Evolutionary conservation across 441 rosid genomes (phyloP), one percentile per base, ranked within the genome.

Genomic region (Pelargonium hybrid): DNA sequence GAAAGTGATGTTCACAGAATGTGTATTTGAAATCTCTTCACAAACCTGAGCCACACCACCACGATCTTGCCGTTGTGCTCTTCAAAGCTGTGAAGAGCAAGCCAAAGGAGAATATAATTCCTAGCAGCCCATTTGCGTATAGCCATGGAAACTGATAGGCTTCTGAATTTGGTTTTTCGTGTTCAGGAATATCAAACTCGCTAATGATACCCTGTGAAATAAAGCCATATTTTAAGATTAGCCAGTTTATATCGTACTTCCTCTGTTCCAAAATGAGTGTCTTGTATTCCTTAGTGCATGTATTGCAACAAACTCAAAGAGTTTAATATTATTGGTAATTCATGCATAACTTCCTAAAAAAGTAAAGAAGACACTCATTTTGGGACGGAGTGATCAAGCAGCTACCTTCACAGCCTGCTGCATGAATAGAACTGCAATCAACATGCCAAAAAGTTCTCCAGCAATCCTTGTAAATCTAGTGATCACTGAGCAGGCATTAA

Each of bases 381-480:
- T 37, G 43, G 10, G 43, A 37, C 43, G 43, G 43, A 37, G 7
- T 7, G 63, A 56, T 56, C 63, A 56, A 56, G 26, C 63, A 56
- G 26, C 63, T 83, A 93, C 96, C 92, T 82, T 89, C 73, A 88
- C 50, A 81, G 98, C 96, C 81, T 91, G 87, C 76, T 93, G 96
- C 73, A 91, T 77, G 83, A 93, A 93, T 75, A 91, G 96, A 80
- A 91, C 86, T 25, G 94, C 78, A 15, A 89, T 91, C 76, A 93
- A 67, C 94, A 91, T 87, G 76, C 96, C 97, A 77, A 89, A 91
- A 75, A 91, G 91, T 74, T 93, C 97, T 50, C 88, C 97, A 25
- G 91, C 98, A 15, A 93, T 76, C 85, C 98, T 86, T 11, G 93
- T 91, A 73, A 93, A 93, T 72, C 83, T 86, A 20, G 75, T 71